Evolutionary conservation across 1,284 basidiomycete genomes (phyloP).

Genomic region (Ustilago lituana): DNA sequence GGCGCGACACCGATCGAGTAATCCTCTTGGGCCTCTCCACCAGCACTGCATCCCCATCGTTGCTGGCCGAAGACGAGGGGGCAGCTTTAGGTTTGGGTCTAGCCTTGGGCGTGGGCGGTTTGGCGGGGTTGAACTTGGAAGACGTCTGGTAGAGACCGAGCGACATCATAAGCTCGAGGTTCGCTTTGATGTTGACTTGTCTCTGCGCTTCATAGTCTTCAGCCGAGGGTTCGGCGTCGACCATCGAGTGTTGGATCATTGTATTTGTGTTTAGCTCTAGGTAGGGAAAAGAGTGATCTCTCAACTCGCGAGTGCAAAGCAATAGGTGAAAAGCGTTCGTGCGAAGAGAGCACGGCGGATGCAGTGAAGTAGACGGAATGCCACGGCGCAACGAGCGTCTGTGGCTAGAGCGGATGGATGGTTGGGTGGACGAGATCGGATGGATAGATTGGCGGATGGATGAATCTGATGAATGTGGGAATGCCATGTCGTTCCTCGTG

Average conservation of each 20-base stretch:
- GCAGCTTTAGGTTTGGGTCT: background rate
- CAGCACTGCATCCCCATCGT: background rate
- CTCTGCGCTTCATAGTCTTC: constrained; percentile 35
- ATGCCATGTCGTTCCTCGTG: constrained; percentile 12
- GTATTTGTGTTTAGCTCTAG: background rate
- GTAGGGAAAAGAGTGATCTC: background rate
- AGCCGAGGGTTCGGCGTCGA: background rate
- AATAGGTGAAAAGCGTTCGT: too few relatives aligned
- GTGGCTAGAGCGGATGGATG: background rate
- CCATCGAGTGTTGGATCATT: too few relatives aligned
- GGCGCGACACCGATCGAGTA: constrained; percentile 22
- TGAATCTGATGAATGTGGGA: background rate
- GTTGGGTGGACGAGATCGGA: background rate
- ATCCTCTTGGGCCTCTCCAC: constrained; percentile 4
- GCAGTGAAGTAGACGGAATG: too few relatives aligned
- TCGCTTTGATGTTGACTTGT: constrained; percentile 27
- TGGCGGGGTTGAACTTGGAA: constrained; percentile 3
- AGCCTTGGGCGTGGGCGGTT: background rate
- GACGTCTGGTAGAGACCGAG: constrained; percentile 28
- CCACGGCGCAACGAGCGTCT: too few relatives aligned
- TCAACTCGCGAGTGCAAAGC: too few relatives aligned
- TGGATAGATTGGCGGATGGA: background rate
- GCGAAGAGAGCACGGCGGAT: too few relatives aligned
- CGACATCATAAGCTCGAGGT: constrained; percentile 38
- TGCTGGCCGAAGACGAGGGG: background rate